Conservation (phyloP, 2,329 filamentous ascomycete genomes). For the Scolecobasidium constrictum region DNA sequence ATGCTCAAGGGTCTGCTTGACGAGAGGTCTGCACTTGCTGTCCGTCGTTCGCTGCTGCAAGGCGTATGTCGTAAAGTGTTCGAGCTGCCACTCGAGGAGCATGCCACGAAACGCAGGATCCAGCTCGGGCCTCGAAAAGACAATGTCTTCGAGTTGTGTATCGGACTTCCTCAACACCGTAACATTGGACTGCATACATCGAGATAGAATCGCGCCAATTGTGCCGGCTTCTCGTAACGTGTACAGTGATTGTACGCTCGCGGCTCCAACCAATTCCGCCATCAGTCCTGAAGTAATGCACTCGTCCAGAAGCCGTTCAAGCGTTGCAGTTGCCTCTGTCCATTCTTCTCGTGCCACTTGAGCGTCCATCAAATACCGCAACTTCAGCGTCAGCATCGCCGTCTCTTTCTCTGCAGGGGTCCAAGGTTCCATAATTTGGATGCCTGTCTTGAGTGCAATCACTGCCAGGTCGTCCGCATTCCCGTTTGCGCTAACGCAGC, state of each 20-base stretch:
- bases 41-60: conserved; percentile 15
- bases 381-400: background rate
- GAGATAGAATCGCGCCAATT: background rate
- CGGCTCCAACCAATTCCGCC: background rate
- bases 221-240: background rate
- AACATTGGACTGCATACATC: background rate
- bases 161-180: background rate
- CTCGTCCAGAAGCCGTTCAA: background rate
- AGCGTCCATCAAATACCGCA: background rate
- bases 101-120: conserved; percentile 20
- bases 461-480: background rate
- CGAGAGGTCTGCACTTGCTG: background rate
- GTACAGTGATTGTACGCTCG: background rate
- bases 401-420: background rate
- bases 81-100: conserved; percentile 33
- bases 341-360: background rate
- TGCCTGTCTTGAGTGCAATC: background rate
- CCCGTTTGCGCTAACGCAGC: background rate
- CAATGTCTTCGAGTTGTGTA: background rate
- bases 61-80: conserved; percentile 19
- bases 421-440: background rate
- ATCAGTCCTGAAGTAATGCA: background rate
- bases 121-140: conserved; percentile 12
- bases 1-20: conserved; percentile 12
- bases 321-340: background rate